Conservation (phyloP, 306 rosid species). For the Vigna trinervia region DNA sequence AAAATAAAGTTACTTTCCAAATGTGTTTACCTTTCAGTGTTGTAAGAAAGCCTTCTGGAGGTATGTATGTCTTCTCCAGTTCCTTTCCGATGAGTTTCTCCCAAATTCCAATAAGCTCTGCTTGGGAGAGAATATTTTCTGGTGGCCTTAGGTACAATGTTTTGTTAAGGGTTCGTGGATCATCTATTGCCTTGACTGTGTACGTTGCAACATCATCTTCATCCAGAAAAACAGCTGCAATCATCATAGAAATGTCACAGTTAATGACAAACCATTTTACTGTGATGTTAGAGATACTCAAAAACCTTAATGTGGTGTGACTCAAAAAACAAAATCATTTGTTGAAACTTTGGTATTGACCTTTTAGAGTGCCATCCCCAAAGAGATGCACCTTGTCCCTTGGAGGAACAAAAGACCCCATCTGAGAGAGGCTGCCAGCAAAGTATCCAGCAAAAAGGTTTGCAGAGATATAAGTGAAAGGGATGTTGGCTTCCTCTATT, state of each 20-base stretch:
- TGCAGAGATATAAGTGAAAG: conserved; percentile 79
- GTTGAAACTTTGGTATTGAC: conserved; percentile 35
- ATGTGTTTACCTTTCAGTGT: conserved; percentile 65
- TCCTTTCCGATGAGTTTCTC: conserved; percentile 64
- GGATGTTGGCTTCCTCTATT: conserved; percentile 78
- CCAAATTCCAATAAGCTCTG: conserved; percentile 71
- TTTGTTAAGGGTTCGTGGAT: conserved; percentile 83
- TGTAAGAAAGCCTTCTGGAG: conserved; percentile 63
- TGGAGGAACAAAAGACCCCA: conserved; percentile 75
- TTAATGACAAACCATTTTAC: not conserved
- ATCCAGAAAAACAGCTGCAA: conserved; percentile 60
- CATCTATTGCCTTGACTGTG: conserved; percentile 74
- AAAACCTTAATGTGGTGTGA: no score
- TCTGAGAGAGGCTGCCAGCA: conserved; percentile 78
- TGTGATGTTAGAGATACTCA: no score
- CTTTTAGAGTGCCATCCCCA: conserved; percentile 82
- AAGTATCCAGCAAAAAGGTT: conserved; percentile 87
- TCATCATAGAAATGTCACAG: not conserved
- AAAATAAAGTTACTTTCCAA: conserved; percentile 1
- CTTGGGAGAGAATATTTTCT: conserved; percentile 72
- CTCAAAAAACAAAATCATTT: no score
- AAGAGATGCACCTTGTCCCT: conserved; percentile 63
- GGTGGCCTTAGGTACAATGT: conserved; percentile 75
- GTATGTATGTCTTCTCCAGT: conserved; percentile 53
- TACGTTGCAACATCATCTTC: conserved; percentile 80